Percentiles rank a stretch among this genome's conserved stretches.
These are phyloP conservation scores for Phytophthora sojae DNA, from an alignment of 352 stramenopile genomes.

Conservation along the genomic window DNA sequence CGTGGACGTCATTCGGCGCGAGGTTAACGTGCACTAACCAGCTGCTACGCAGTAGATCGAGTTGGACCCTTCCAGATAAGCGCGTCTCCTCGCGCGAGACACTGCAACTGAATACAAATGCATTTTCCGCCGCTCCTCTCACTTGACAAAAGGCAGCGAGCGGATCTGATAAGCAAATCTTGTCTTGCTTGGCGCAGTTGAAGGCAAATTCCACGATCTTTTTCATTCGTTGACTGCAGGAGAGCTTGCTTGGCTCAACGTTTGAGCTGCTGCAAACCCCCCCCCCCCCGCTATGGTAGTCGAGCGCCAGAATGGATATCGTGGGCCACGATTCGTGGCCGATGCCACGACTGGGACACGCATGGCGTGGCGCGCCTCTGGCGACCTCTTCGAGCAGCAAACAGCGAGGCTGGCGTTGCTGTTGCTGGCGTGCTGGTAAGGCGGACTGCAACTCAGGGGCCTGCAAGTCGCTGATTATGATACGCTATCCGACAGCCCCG, in stretches of 20 bases:
- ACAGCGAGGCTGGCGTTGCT: neutral
- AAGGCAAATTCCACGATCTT: neutral
- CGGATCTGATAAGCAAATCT: neutral
- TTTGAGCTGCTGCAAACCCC: neutral
- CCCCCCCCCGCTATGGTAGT: neutral
- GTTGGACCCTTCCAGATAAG: neutral
- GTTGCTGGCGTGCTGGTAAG: neutral
- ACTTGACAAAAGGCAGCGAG: slow-evolving; percentile 2
- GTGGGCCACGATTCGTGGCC: no score
- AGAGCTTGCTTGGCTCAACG: no score
- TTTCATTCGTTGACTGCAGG: no score
- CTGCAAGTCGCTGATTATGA: neutral
- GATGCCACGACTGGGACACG: neutral
- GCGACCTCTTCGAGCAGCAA: neutral
- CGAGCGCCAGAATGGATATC: neutral
- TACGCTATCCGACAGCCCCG: neutral
- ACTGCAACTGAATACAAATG: slow-evolving; percentile 11
- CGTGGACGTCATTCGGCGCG: slow-evolving; percentile 76
- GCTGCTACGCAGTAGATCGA: neutral
- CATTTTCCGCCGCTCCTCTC: slow-evolving; percentile 10
- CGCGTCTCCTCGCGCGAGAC: neutral
- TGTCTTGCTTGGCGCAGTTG: neutral
- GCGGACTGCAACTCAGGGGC: neutral
- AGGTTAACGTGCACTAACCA: slow-evolving; percentile 58
- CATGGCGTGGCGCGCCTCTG: neutral